A percentile compares a stretch with the other conserved stretches of the same genome.
These are phyloP conservation scores for Ogataea pignaliae DNA, from an alignment of 805 yeast genomes.

Conservation along the genomic window DNA sequence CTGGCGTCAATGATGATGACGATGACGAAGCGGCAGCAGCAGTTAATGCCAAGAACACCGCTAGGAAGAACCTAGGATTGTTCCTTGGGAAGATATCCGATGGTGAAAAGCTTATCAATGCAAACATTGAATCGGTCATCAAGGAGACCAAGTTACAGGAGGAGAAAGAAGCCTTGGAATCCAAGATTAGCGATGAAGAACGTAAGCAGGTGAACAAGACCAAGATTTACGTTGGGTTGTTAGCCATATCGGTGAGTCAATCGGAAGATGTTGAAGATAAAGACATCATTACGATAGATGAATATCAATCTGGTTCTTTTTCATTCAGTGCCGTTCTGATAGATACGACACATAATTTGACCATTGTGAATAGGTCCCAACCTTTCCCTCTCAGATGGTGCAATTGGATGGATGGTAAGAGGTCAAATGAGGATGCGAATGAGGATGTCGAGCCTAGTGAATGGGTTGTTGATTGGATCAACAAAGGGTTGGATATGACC, in stretches of 20 bases:
- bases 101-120: slow-evolving; percentile 84
- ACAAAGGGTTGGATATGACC: slow-evolving; percentile 70
- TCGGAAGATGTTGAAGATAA: slow-evolving; percentile 18
- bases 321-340: slow-evolving; percentile 70
- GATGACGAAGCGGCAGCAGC: slow-evolving; percentile 22
- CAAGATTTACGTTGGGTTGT: slow-evolving; percentile 28
- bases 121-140: slow-evolving; percentile 77
- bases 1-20: slow-evolving; percentile 18
- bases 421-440: slow-evolving; percentile 15
- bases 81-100: slow-evolving; percentile 75
- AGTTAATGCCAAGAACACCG: too few species aligned
- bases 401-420: slow-evolving; percentile 70
- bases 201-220: slow-evolving; percentile 17
- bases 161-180: slow-evolving; percentile 3
- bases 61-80: slow-evolving; percentile 53
- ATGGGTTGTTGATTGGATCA: slow-evolving; percentile 78
- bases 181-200: slow-evolving; percentile 1
- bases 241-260: slow-evolving; percentile 26
- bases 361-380: slow-evolving; percentile 75
- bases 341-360: slow-evolving; percentile 75
- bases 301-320: slow-evolving; percentile 52
- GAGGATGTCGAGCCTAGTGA: slow-evolving; percentile 64
- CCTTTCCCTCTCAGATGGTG: slow-evolving; percentile 90
- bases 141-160: slow-evolving; percentile 4
- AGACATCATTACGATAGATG: slow-evolving; percentile 38